These are phyloP conservation scores for Cercospora berteroae DNA, from an alignment of 2,329 filamentous ascomycete species.

Conservation along the genomic window DNA sequence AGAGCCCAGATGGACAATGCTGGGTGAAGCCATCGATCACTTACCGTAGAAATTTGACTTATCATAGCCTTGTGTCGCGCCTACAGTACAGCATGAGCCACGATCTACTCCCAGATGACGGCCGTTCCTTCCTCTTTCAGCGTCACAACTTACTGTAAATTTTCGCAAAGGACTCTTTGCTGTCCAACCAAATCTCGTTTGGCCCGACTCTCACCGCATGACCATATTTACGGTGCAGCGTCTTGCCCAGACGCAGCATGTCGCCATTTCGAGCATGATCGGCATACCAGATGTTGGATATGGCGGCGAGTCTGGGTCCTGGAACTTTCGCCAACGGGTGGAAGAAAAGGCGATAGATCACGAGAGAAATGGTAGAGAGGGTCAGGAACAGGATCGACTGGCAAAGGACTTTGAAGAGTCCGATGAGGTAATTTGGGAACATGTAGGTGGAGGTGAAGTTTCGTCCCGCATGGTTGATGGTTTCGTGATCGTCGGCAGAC, in stretches of 20 bases:
- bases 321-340: constrained; percentile 38
- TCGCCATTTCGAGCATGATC: constrained; percentile 22
- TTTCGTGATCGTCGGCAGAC: neutral
- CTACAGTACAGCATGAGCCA: neutral
- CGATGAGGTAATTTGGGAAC: neutral
- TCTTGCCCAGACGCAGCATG: constrained; percentile 18
- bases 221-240: constrained; percentile 42
- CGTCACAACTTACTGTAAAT: constrained; percentile 18
- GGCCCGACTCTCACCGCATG: constrained; percentile 49
- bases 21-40: neutral
- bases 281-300: constrained; percentile 25
- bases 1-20: neutral
- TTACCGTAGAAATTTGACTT: constrained; percentile 23
- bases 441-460: neutral
- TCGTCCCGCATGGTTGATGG: neutral
- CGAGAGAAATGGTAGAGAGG: neutral
- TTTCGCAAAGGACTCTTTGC: constrained; percentile 18
- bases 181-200: constrained; percentile 42
- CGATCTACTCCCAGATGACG: neutral
- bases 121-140: neutral
- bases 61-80: constrained; percentile 16
- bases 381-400: neutral
- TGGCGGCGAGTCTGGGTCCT: constrained; percentile 38
- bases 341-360: constrained; percentile 34
- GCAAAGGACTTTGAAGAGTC: neutral